Evolutionary conservation across 1,284 basidiomycete genomes (phyloP).

Genomic region (Leccinum ponderosum): DNA sequence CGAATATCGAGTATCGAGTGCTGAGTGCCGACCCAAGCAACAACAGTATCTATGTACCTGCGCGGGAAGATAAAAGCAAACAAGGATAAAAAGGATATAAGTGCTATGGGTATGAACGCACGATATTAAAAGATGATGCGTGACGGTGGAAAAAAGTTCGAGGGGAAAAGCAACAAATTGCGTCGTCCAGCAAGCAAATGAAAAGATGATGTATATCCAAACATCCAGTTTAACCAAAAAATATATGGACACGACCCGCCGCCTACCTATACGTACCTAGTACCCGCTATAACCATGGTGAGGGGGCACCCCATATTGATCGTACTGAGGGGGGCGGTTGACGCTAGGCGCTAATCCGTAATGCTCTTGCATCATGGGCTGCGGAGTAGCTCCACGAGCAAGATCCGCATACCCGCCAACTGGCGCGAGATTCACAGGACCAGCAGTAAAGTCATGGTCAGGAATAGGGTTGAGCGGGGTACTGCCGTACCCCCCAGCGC

Average conservation of each 20-base stretch:
- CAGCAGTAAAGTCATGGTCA: constrained; percentile 83
- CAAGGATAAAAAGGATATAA: neutral
- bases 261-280: neutral
- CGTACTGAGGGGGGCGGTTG: constrained; percentile 43
- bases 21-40: constrained; percentile 9
- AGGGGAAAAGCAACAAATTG: constrained; percentile 14
- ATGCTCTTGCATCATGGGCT: constrained; percentile 61
- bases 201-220: neutral
- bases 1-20: neutral
- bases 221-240: neutral
- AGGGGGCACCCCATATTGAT: constrained; percentile 54
- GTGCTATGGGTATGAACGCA: constrained; percentile 29
- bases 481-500: constrained; percentile 18
- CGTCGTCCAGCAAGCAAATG: constrained; percentile 36
- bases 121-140: neutral
- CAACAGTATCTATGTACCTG: constrained; percentile 8
- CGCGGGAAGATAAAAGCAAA: constrained; percentile 1
- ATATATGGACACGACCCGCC: neutral
- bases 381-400: constrained; percentile 60
- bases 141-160: neutral
- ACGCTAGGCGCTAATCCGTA: constrained; percentile 47
- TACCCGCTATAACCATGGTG: constrained; percentile 54
- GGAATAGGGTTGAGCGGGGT: constrained; percentile 47
- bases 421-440: constrained; percentile 53
- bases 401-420: constrained; percentile 80